Evolutionary conservation across 768 basidiomycete species (phyloP), one percentile per base, ranked within the genome.

Genomic region (Phaeotremella fagi): DNA sequence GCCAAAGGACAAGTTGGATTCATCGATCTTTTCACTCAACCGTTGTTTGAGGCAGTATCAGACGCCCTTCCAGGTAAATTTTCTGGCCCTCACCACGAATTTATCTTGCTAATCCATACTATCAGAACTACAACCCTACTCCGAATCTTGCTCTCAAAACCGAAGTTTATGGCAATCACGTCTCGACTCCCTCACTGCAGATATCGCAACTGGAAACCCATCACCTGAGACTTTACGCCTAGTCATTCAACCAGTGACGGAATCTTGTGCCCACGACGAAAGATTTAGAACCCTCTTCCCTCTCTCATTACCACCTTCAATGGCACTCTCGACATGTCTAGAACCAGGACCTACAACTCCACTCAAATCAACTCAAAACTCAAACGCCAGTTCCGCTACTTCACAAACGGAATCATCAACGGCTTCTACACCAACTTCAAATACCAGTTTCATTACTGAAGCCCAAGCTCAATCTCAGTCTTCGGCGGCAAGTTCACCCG

Each of bases 1-100:
- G 89, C 87, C 24, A 80, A 82, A 57, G 83, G 83, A 1, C 95
- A 99, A 74, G 82, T 97, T 16, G 90, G 84, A 62, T 99, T 99
- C 75, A 87, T 90, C 61, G 81, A 80, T 49, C 78, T 79, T 2
- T 97, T 88, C 69, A 87, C 85, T 37, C 82, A 83, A 64, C 94
- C 94, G 1, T 78, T 99, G 22, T 83, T 95, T 53, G 83, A 88
- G 57, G 75, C 88, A 35, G 84, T 85, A 2, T 79, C 85, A 3
- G 77, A 77, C 42, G 86, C 83, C 20, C 79, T 95, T 45, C 88
- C 89, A 45, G 83, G 88, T 88, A 63, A 62, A 81, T 77, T 59
- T 2, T 9, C n/a, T 25, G 23, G 7, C 7, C 12, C 12, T 27
- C 26, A 52, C 15, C n/a, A 15, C 6, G 20, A 35, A 42, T n/a